Evolutionary conservation across 352 stramenopile genomes (phyloP).

Genomic region (Phytophthora pini): DNA sequence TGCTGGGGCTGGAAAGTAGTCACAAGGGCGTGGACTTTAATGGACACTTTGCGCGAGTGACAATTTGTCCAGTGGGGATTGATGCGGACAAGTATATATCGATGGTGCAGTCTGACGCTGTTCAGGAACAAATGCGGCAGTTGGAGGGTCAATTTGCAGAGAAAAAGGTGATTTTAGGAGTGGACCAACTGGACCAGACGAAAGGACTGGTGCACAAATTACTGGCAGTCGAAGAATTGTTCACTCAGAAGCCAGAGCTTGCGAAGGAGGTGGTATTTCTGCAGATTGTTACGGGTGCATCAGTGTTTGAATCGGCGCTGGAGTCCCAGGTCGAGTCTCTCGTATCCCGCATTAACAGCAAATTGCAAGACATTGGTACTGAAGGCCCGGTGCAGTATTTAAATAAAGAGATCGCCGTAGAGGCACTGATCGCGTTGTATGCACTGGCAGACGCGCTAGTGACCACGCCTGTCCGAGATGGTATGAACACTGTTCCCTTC

Average conservation of each 20-base stretch:
- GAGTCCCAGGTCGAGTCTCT: constrained; percentile 90
- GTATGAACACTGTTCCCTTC: constrained; percentile 93
- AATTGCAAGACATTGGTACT: constrained; percentile 88
- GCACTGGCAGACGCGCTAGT: constrained; percentile 84
- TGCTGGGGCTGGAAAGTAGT: constrained; percentile 89
- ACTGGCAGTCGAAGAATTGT: constrained; percentile 89
- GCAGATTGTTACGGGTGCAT: constrained; percentile 88
- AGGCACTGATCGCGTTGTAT: constrained; percentile 91
- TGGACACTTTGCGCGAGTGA: constrained; percentile 89
- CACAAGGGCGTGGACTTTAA: constrained; percentile 91
- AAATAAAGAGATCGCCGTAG: constrained; percentile 87
- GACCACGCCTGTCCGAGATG: constrained; percentile 88
- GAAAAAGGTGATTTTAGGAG: constrained; percentile 86
- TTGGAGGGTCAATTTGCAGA: constrained; percentile 74
- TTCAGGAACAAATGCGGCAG: constrained; percentile 72
- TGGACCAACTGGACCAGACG: constrained; percentile 88
- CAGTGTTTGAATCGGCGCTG: constrained; percentile 67
- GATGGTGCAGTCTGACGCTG: constrained; percentile 60
- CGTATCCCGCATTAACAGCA: constrained; percentile 93
- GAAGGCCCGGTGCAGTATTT: constrained; percentile 92
- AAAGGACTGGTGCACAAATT: constrained; percentile 93
- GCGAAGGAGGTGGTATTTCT: constrained; percentile 95
- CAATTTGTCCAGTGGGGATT: constrained; percentile 89
- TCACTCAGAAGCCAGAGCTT: constrained; percentile 89
- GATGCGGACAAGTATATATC: constrained; percentile 83